These are phyloP conservation scores for Cadophora sp. DNA, from an alignment of 2,329 filamentous ascomycete species.

Conservation along the genomic window DNA sequence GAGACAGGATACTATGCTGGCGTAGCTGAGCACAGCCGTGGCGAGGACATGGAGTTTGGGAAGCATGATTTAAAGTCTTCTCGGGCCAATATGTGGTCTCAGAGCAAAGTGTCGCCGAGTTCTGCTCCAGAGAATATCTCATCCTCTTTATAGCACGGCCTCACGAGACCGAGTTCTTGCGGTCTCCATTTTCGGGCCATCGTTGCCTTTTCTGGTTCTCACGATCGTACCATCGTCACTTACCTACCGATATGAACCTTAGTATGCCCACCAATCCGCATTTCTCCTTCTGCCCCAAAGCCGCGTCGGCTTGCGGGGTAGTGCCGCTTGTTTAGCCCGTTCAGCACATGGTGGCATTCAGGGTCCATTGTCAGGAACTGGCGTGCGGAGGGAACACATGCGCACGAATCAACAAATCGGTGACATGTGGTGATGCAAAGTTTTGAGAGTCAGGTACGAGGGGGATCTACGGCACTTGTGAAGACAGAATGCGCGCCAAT, in stretches of 20 bases:
- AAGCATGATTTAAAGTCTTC: background rate
- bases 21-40: constrained; percentile 1
- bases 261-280: background rate
- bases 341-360: background rate
- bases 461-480: constrained; percentile 8
- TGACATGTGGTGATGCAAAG: background rate
- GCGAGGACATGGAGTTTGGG: background rate
- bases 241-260: background rate
- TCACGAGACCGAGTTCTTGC: background rate
- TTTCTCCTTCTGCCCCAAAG: background rate
- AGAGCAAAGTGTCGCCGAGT: background rate
- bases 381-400: background rate
- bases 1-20: background rate
- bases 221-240: background rate
- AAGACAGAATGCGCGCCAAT: constrained; percentile 1
- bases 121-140: background rate
- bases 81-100: background rate
- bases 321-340: background rate
- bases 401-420: background rate
- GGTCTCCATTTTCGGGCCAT: background rate
- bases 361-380: constrained; percentile 3
- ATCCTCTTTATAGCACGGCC: background rate
- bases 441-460: constrained; percentile 7
- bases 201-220: background rate
- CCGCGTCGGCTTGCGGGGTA: background rate